Base-by-base conservation (phyloP, 2,329 filamentous ascomycete genomes). In the Fusarium guadeloupense region DNA sequence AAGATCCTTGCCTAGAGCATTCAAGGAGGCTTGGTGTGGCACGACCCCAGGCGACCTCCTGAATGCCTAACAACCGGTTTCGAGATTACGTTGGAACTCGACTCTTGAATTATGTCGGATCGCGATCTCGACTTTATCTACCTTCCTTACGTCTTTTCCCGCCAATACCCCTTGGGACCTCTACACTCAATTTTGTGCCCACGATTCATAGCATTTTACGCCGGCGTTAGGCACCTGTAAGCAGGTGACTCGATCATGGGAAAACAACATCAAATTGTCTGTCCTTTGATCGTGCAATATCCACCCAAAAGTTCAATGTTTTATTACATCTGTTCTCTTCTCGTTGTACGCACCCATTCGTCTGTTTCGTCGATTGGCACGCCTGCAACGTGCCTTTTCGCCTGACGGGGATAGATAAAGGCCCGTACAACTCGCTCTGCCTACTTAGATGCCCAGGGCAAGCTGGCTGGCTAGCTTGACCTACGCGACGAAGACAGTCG, bases 81-180 rank as follows among this genome's bases (percentile, higher is more conserved):
- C 20, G 41, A 28, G n/a, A 44, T 40, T 34, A 30, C 44, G 25
- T 43, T 38, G 49, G 42, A 30, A 23, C n/a, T 26, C 34, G 46
- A 44, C 40, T 45, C 30, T 54, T 25, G 50, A 52, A 60, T 57
- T 33, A 48, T 61, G 66, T 58, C 30, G 46, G 59, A 49, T 46
- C 61, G 50, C 63, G 53, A 68, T 26, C 39, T 52, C 42, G 45
- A 62, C 14, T 30, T 35, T 26, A 37, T 54, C 44, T 53, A 39
- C 45, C 34, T 48, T 45, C 30, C 38, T 50, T 37, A 39, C 51
- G 49, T 60, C 53, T 59, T 62, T 58, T 52, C 35, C 54, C 51
- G 54, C 53, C 60, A 58, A 66, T 67, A 66, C 62, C 58, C 58
- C 17, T n/a, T n/a, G 8, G 37, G 47, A 45, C 42, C 45, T 46